Percentiles rank a stretch among this genome's conserved stretches.
Conservation (phyloP, 768 basidiomycete species). For the Leccinum barrowsii region DNA sequence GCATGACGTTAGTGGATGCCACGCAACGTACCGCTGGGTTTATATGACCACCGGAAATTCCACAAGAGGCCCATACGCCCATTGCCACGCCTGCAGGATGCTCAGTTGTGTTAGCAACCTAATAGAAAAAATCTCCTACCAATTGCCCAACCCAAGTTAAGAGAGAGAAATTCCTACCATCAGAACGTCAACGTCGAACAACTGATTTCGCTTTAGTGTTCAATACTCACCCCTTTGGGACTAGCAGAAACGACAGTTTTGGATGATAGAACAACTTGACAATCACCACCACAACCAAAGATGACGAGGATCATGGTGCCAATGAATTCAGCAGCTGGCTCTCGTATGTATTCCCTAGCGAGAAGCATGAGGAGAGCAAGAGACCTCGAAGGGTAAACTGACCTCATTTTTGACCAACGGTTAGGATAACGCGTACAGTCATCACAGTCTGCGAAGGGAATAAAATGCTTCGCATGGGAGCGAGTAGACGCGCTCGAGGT, state of each 20-base stretch:
- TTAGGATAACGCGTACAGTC: conserved; percentile 44
- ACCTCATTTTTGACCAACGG: conserved; percentile 57
- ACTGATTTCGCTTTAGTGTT: not conserved
- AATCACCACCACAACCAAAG: conserved; percentile 56
- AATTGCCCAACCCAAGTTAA: conserved; percentile 32
- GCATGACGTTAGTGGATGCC: not conserved
- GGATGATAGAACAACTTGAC: conserved; percentile 52
- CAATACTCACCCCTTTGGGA: conserved; percentile 52
- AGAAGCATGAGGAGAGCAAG: conserved; percentile 2
- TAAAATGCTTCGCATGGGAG: not conserved
- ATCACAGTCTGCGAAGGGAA: conserved; percentile 28
- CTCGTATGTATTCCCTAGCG: conserved; percentile 44
- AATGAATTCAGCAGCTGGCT: conserved; percentile 63
- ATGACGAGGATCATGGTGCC: conserved; percentile 57
- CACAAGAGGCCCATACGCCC: conserved; percentile 65
- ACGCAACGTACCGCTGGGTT: conserved; percentile 57
- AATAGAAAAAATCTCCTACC: conserved; percentile 16
- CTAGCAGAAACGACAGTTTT: conserved; percentile 42
- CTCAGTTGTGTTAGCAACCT: not conserved
- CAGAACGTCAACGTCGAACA: conserved; percentile 1
- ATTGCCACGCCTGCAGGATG: conserved; percentile 45
- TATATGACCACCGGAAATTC: conserved; percentile 72
- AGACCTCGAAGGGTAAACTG: not conserved
- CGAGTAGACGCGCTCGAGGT: conserved; percentile 13
- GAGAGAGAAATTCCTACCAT: conserved; percentile 21